Evolutionary conservation across 495 filamentous ascomycete species (phyloP).

Genomic region (Annulohypoxylon stygium): DNA sequence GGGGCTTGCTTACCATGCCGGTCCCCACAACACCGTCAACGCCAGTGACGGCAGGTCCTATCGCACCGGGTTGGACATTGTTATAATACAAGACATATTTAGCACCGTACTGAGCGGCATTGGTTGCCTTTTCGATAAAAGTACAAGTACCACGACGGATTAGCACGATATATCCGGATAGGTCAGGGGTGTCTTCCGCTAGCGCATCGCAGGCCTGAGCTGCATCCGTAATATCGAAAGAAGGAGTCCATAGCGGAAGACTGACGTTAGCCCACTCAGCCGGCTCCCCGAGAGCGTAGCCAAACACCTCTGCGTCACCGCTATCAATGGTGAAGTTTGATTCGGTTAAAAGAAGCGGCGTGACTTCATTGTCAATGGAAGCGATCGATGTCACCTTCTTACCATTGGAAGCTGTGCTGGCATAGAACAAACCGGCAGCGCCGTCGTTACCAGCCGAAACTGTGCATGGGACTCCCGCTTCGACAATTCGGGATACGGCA

Average conservation of each 20-base stretch:
- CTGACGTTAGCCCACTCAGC: constrained; percentile 55
- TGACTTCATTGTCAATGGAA: constrained; percentile 63
- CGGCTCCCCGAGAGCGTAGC: constrained; percentile 58
- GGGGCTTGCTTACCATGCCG: constrained; percentile 55
- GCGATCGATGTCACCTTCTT: constrained; percentile 64
- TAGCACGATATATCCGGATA: constrained; percentile 65
- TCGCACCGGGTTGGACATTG: constrained; percentile 54
- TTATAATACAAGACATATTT: constrained; percentile 70
- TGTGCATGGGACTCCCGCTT: constrained; percentile 66
- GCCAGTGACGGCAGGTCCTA: constrained; percentile 42
- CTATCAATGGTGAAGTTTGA: constrained; percentile 53
- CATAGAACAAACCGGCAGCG: constrained; percentile 64
- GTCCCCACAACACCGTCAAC: constrained; percentile 52
- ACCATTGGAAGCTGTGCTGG: constrained; percentile 67
- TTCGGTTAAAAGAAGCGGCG: constrained; percentile 57
- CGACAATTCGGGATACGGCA: constrained; percentile 67
- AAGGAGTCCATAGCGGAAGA: constrained; percentile 65
- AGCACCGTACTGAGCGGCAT: constrained; percentile 65
- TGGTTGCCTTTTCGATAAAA: constrained; percentile 62
- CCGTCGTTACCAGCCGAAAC: constrained; percentile 70
- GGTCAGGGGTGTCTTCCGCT: constrained; percentile 62
- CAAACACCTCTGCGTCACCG: constrained; percentile 48
- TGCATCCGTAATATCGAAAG: constrained; percentile 61
- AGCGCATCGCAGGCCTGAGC: constrained; percentile 62
- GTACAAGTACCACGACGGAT: constrained; percentile 67